These are phyloP conservation scores for Starmera caribaea DNA, from an alignment of 805 yeast genomes.

Conservation along the genomic window DNA sequence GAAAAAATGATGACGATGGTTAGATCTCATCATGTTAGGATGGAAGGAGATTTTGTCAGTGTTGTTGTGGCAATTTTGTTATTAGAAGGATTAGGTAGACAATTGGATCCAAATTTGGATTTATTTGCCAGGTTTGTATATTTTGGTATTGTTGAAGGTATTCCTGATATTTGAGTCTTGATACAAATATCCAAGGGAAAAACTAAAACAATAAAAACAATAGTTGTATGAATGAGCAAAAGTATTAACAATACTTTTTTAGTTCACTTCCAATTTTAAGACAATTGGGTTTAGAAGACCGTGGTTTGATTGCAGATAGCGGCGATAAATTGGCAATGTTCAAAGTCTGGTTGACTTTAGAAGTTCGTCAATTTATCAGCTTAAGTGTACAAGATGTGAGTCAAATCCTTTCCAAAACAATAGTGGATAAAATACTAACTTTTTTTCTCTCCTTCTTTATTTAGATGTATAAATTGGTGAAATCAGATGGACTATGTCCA, in stretches of 20 bases:
- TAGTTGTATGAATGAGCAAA: not conserved
- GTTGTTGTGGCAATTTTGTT: slow-evolving; percentile 89
- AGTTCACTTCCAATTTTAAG: slow-evolving; percentile 82
- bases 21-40: slow-evolving; percentile 84
- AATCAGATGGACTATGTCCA: slow-evolving; percentile 59
- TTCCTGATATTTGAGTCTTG: slow-evolving; percentile 16
- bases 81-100: slow-evolving; percentile 93
- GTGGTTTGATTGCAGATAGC: slow-evolving; percentile 43
- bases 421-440: not conserved
- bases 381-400: slow-evolving; percentile 75
- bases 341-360: slow-evolving; percentile 85
- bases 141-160: slow-evolving; percentile 25
- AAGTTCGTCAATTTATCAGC: slow-evolving; percentile 75
- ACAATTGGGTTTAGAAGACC: slow-evolving; percentile 67
- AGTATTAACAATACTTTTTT: slow-evolving; percentile 1
- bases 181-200: too few relatives aligned
- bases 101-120: slow-evolving; percentile 86
- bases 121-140: slow-evolving; percentile 91
- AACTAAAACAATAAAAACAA: not conserved
- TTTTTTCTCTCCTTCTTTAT: not conserved
- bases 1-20: slow-evolving; percentile 89
- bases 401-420: slow-evolving; percentile 5
- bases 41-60: slow-evolving; percentile 96
- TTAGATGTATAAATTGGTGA: slow-evolving; percentile 42
- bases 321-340: slow-evolving; percentile 69